A percentile compares a stretch with the other conserved stretches of the same genome.
Conservation (phyloP, 1,139 yeast species). For the Yamadazyma trypodendri region DNA sequence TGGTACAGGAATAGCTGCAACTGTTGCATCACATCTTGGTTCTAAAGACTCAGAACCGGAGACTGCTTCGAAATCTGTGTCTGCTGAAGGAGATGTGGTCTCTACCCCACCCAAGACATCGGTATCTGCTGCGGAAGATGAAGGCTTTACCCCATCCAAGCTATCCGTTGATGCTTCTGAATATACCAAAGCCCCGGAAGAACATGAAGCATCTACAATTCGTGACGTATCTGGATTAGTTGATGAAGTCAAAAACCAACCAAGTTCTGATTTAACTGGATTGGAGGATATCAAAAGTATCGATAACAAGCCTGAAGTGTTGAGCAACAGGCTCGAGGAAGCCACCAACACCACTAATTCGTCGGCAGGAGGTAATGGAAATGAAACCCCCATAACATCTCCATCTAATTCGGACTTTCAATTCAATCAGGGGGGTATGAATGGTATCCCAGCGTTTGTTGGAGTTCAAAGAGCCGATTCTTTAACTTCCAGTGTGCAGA, state of each 20-base stretch:
- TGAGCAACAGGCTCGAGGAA: constrained; percentile 18
- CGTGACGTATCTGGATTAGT: constrained; percentile 18
- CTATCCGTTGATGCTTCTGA: neutral
- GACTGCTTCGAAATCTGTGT: neutral
- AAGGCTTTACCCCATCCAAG: constrained; percentile 3
- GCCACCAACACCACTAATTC: constrained; percentile 30
- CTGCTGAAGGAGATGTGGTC: constrained; percentile 5
- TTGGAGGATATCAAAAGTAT: constrained; percentile 22
- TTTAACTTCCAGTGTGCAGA: constrained; percentile 85
- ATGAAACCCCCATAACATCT: constrained; percentile 57
- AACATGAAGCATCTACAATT: neutral
- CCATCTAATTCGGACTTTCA: constrained; percentile 55
- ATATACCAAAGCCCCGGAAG: neutral
- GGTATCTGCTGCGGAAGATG: neutral
- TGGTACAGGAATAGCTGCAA: constrained; percentile 14
- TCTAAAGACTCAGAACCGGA: neutral
- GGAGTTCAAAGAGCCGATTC: constrained; percentile 67
- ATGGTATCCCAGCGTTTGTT: constrained; percentile 47
- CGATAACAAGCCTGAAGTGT: constrained; percentile 6
- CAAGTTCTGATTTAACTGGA: constrained; percentile 30
- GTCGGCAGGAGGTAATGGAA: constrained; percentile 39
- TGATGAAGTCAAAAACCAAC: constrained; percentile 25
- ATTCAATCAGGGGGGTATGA: constrained; percentile 54
- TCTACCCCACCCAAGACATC: neutral
- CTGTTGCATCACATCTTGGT: constrained; percentile 1